Conservation (phyloP, 2,329 filamentous ascomycete species). For the Clarireedia paspali region DNA sequence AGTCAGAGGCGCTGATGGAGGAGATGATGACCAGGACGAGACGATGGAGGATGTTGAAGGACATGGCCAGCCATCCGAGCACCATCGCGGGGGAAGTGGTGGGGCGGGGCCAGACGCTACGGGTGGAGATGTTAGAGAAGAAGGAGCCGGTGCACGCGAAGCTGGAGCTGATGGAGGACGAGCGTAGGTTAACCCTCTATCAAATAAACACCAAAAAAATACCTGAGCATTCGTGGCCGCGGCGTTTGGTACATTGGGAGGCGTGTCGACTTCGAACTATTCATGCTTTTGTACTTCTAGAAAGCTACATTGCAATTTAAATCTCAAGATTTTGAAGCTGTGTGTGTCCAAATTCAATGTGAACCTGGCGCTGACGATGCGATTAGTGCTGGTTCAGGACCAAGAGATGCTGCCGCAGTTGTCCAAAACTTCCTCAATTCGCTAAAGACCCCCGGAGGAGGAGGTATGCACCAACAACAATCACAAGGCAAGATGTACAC, state of each 20-base stretch:
- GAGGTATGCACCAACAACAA: constrained; percentile 33
- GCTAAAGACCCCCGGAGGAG: constrained; percentile 47
- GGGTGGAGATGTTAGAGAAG: constrained; percentile 83
- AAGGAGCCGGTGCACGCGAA: constrained; percentile 81
- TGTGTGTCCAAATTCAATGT: constrained; percentile 3
- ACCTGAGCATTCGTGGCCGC: constrained; percentile 23
- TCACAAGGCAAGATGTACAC: constrained; percentile 63
- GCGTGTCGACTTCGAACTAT: constrained; percentile 12
- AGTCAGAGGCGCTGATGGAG: constrained; percentile 44
- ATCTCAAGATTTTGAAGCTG: constrained; percentile 14
- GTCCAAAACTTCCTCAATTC: constrained; percentile 88
- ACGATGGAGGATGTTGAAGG: constrained; percentile 73
- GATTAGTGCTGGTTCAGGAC: constrained; percentile 50
- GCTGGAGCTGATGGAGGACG: constrained; percentile 93
- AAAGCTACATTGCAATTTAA: constrained; percentile 26
- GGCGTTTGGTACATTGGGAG: constrained; percentile 26
- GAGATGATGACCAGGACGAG: constrained; percentile 60
- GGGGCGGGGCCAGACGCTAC: constrained; percentile 83
- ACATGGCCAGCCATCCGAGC: constrained; percentile 49
- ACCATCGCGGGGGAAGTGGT: constrained; percentile 58
- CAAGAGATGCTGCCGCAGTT: constrained; percentile 62
- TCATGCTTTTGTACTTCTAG: constrained; percentile 28
- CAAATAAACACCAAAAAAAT: constrained; percentile 15
- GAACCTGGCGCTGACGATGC: constrained; percentile 36
- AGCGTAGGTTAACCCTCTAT: constrained; percentile 76